These are phyloP conservation scores for Ambrosia hybrid DNA, from an alignment of 140 eudicot species.

Conservation along the genomic window DNA sequence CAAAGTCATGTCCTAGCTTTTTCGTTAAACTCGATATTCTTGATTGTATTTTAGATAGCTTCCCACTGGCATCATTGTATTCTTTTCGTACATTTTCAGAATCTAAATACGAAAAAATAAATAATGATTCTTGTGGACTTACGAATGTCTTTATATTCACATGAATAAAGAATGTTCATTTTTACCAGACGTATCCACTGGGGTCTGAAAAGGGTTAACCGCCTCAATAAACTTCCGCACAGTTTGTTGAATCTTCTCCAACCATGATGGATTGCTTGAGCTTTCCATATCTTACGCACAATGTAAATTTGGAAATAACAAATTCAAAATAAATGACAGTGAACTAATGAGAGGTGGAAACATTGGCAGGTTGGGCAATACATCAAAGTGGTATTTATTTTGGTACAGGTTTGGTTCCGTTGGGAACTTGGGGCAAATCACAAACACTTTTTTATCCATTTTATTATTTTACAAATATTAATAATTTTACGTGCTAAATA, in stretches of 20 bases:
- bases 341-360: neutral
- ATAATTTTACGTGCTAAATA: too few species aligned
- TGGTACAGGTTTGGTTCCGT: too few species aligned
- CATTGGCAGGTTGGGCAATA: too few species aligned
- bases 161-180: conserved; percentile 12
- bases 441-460: too few species aligned
- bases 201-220: conserved; percentile 78
- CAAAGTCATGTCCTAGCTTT: conserved; percentile 79
- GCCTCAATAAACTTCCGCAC: conserved; percentile 63
- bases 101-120: conserved; percentile 43
- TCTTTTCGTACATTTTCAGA: conserved; percentile 88
- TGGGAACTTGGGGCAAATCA: too few species aligned
- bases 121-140: conserved; percentile 1
- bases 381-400: too few species aligned
- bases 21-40: conserved; percentile 77
- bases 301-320: conserved; percentile 7
- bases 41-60: conserved; percentile 84
- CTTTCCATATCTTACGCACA: conserved; percentile 50
- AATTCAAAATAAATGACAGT: neutral
- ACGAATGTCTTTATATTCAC: conserved; percentile 1
- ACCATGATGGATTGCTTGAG: conserved; percentile 76
- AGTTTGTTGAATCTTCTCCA: conserved; percentile 79
- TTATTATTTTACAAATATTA: too few species aligned
- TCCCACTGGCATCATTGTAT: conserved; percentile 75
- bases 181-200: conserved; percentile 82